Conservation (phyloP, 441 rosid species). For the Erodium texanum region DNA sequence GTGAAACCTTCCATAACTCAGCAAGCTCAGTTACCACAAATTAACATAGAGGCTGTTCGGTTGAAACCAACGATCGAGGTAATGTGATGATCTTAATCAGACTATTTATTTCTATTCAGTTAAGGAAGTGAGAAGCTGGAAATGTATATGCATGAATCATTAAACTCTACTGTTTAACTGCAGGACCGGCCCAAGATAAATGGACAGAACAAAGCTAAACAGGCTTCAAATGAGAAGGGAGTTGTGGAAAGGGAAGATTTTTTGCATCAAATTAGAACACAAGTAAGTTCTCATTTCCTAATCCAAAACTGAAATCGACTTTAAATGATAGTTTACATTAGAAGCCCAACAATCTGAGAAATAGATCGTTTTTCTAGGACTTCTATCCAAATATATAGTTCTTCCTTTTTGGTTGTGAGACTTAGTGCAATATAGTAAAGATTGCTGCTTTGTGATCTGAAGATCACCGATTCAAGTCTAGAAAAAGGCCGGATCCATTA, state of each 20-base stretch:
- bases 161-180: conserved; percentile 23
- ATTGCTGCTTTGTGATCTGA: too few relatives aligned
- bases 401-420: too few relatives aligned
- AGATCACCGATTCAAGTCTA: too few relatives aligned
- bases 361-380: too few relatives aligned
- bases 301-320: not conserved
- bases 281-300: conserved; percentile 38
- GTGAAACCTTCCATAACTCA: conserved; percentile 19
- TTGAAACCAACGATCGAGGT: conserved; percentile 43
- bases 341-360: too few relatives aligned
- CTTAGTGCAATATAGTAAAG: too few relatives aligned
- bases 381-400: too few relatives aligned
- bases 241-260: conserved; percentile 63
- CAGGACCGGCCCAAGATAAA: conserved; percentile 40
- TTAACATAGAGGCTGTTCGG: conserved; percentile 25
- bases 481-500: too few relatives aligned
- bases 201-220: conserved; percentile 32
- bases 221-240: conserved; percentile 29
- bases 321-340: not conserved
- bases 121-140: conserved; percentile 7
- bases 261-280: conserved; percentile 63
- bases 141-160: conserved; percentile 8
- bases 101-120: not conserved
- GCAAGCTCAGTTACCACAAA: conserved; percentile 30
- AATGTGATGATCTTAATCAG: conserved; percentile 6